phyloP scores from a whole-genome alignment of 2,329 filamentous ascomycete species.

The Sporothrix pseudoabietina region DNA sequence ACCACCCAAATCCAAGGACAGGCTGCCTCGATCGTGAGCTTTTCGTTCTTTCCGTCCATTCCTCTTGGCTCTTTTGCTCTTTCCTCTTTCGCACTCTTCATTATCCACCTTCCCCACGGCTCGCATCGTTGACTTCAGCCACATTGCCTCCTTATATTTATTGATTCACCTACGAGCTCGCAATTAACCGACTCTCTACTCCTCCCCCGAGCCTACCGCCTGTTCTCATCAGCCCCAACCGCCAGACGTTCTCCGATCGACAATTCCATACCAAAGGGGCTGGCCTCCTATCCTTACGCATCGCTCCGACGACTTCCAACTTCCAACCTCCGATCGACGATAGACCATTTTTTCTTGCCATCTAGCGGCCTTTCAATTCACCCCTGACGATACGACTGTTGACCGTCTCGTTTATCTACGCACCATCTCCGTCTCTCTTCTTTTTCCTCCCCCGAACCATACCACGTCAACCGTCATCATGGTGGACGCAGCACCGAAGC shows the following conservation, averaged over 20 bases:
- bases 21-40: conserved; percentile 27
- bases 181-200: not conserved
- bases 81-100: not conserved
- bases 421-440: not conserved
- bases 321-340: not conserved
- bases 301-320: not conserved
- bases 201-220: not conserved
- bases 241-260: not conserved
- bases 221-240: not conserved
- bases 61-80: not conserved
- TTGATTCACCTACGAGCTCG: not conserved
- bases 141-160: not conserved
- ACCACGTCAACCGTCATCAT: conserved; percentile 11
- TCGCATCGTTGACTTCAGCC: not conserved
- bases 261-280: conserved; percentile 19
- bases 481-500: conserved; percentile 83
- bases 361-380: not conserved
- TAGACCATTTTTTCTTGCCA: not conserved
- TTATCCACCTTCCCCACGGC: not conserved
- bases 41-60: not conserved
- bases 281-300: conserved; percentile 22
- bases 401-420: not conserved
- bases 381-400: not conserved
- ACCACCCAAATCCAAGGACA: conserved; percentile 21
- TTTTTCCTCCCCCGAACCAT: not conserved